phyloP scores from a whole-genome alignment of 768 basidiomycete genomes.

The Suillus subalutaceus region DNA sequence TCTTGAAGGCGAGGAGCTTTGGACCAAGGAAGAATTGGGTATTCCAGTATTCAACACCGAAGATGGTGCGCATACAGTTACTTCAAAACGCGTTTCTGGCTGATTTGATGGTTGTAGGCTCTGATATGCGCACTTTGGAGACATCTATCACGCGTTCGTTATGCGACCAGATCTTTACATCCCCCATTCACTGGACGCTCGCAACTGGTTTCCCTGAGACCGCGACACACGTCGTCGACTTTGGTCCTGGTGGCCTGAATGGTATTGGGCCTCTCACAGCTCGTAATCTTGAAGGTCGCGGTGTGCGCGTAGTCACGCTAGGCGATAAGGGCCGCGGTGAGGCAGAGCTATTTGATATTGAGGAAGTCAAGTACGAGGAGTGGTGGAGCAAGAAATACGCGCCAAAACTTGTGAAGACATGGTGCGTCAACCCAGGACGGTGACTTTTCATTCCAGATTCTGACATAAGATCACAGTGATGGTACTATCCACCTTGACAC shows the following conservation, averaged over 20 bases:
- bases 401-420: slow-evolving; percentile 85
- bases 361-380: slow-evolving; percentile 71
- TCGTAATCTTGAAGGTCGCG: slow-evolving; percentile 90
- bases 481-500: slow-evolving; percentile 93
- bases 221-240: slow-evolving; percentile 94
- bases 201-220: slow-evolving; percentile 88
- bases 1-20: slow-evolving; percentile 76
- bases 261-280: slow-evolving; percentile 93
- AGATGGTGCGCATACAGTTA: slow-evolving; percentile 60
- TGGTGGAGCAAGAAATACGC: slow-evolving; percentile 93
- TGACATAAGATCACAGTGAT: slow-evolving; percentile 54
- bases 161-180: slow-evolving; percentile 91
- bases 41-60: slow-evolving; percentile 94
- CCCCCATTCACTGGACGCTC: slow-evolving; percentile 90
- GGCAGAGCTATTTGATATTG: slow-evolving; percentile 78
- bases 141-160: slow-evolving; percentile 84
- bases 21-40: slow-evolving; percentile 65
- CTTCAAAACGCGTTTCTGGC: slow-evolving; percentile 23
- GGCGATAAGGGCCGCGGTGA: slow-evolving; percentile 92
- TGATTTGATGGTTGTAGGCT: slow-evolving; percentile 50
- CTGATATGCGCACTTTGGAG: slow-evolving; percentile 74
- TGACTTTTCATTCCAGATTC: slow-evolving; percentile 16
- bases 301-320: slow-evolving; percentile 85
- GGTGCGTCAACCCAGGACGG: slow-evolving; percentile 47
- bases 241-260: slow-evolving; percentile 92